A percentile compares a stretch with the other conserved stretches of the same genome.
Evolutionary conservation across 108 stramenopile genomes (phyloP).

Genomic region (Schizochytrium sp.): DNA sequence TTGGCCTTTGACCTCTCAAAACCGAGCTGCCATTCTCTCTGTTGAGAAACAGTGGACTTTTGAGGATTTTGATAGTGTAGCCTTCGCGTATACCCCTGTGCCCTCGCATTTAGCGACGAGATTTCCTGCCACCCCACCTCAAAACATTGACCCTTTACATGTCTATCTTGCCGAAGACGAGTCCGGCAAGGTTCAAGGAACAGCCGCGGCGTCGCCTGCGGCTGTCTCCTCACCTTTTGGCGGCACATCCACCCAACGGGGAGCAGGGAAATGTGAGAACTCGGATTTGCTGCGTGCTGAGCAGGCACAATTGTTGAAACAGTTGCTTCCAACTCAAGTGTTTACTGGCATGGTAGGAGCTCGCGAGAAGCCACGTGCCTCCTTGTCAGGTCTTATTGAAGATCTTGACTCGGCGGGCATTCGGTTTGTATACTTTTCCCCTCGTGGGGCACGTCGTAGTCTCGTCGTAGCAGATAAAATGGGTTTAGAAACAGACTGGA

Average conservation of each 20-base stretch:
- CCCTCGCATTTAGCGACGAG: constrained; percentile 25
- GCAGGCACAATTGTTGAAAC: not conserved
- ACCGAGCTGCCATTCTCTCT: not conserved
- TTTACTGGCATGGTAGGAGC: constrained; percentile 61
- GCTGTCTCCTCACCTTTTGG: too few relatives aligned
- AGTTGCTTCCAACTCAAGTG: constrained; percentile 34
- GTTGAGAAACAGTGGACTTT: not conserved
- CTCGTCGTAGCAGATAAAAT: constrained; percentile 58
- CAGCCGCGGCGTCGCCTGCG: too few relatives aligned
- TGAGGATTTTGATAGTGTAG: constrained; percentile 21
- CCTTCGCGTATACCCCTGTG: constrained; percentile 55
- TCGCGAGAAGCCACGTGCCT: constrained; percentile 56
- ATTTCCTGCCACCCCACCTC: not conserved
- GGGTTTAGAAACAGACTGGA: constrained; percentile 63
- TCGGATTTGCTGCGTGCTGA: not conserved
- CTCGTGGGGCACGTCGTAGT: not conserved
- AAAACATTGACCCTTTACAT: not conserved
- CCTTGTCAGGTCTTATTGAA: constrained; percentile 21
- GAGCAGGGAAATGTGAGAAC: too few relatives aligned
- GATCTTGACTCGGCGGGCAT: constrained; percentile 49
- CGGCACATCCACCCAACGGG: too few relatives aligned
- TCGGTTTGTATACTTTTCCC: constrained; percentile 57
- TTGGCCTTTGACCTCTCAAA: constrained; percentile 10
- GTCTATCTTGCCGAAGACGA: not conserved
- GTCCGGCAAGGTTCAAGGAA: too few relatives aligned